Percentiles rank a stretch among this genome's conserved stretches.
Conservation (phyloP, 1,284 basidiomycete species). For the Ceratobasidium sp. region DNA sequence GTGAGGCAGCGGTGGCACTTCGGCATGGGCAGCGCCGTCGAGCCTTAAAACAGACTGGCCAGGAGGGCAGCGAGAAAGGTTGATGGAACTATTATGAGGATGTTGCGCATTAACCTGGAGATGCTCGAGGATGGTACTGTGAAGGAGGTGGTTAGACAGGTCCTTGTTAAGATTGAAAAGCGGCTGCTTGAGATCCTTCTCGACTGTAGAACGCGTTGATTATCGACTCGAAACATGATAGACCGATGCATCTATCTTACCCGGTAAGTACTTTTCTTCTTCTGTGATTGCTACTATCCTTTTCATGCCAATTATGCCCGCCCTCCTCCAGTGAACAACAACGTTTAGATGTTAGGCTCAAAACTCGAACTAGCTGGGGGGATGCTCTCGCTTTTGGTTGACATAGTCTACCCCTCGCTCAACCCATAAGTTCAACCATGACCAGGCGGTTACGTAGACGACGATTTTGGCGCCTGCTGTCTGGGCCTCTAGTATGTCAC, state of each 20-base stretch:
- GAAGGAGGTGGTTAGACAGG: neutral
- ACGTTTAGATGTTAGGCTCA: no score
- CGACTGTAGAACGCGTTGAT: constrained; percentile 29
- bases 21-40: constrained; percentile 17
- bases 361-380: no score
- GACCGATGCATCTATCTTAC: constrained; percentile 32
- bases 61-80: constrained; percentile 3
- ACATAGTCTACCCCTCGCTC: no score
- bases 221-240: constrained; percentile 38
- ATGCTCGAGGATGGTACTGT: neutral
- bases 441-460: no score
- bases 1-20: neutral
- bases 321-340: no score
- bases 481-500: no score
- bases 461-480: no score
- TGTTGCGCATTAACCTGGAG: neutral
- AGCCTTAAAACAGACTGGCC: neutral
- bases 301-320: neutral
- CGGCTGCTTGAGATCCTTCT: constrained; percentile 9
- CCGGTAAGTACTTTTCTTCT: constrained; percentile 21
- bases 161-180: neutral
- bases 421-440: no score
- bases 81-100: neutral
- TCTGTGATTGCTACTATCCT: neutral
- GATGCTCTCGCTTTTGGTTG: no score